Base-by-base conservation (phyloP, 2,329 filamentous ascomycete species). In the Biscogniauxia marginata region DNA sequence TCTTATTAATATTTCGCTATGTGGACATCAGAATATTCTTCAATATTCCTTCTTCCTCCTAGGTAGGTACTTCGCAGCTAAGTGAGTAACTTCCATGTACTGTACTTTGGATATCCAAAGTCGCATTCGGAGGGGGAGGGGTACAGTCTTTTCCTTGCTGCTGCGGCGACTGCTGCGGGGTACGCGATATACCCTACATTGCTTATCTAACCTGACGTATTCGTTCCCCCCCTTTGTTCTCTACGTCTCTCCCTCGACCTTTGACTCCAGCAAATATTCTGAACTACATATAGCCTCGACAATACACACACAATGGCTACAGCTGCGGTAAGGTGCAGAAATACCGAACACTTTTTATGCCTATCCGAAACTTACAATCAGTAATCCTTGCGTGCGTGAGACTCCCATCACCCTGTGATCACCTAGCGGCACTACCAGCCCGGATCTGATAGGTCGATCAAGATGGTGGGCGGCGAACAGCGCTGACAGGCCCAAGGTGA, bases 391-490 rank as follows among this genome's bases (percentile, higher is more conserved):
- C 43, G 49, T 51, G 48, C 16, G 55, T 61, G 52, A 61, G 61
- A 63, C 58, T 61, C 44, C 50, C 44, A 58, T 24, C 39, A 53
- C 53, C 61, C 59, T 61, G 61, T 63, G 61, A 63, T 59, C 61
- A 63, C 53, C 46, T 23, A n/a, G 8, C 23, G 18, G 18, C 30
- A 4, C 44, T 49, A 54, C 54, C 44, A 50, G 54, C 54, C 51
- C 55, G 24, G 54, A 53, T 55, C 55, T 61, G 5, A 58, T 62
- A 58, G 56, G 58, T 56, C 11, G 30, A 39, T 39, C 30, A n/a
- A 39, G 30, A 16, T 39, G 30, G 30, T 39, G 30, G 30, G 30
- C 30, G 9, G 30, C 30, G 30, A 39, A 39, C 30, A 6, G 30
- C 11, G 30, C 30, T 39, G 30, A 39, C 30, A 39, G 30, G 30